Base-by-base conservation (phyloP, 106 monocot genomes). In the Platanthera zijinensis region DNA sequence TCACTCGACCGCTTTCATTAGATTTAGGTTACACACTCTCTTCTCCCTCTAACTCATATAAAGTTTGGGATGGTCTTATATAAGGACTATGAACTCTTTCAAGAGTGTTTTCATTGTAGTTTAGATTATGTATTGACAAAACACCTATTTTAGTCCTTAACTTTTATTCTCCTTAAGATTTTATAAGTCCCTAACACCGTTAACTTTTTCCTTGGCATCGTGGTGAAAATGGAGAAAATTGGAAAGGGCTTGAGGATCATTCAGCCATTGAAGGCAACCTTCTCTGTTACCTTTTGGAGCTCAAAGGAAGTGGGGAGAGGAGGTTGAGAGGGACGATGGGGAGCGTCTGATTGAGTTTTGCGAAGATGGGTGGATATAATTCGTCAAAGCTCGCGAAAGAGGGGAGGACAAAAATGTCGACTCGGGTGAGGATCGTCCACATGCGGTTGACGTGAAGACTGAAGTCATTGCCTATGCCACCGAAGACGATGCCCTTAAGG, bases 401-500 rank as follows among this genome's bases (percentile, higher is more conserved):
- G 85, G 90, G 86, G 76, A 90, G 50, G 51, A 62, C 84, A 48
- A 92, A 52, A 19, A 75, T 82, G 39, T 79, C 72, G 25, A 88
- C 82, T n/a, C 52, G 47, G n/a, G 72, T 80, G 25, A 87, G 81
- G 48, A 56, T 22, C 7, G 61, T 50, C 45, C 75, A 84, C 89
- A 88, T 89, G 21, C 75, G 39, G 74, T 86, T 71, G 61, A 91
- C 79, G 69, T 89, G 75, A 54, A 5, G 8, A 25, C 78, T n/a
- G 72, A 89, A 72, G 39, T 45, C 56, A 53, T 76, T 83, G 69
- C 76, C 52, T 39, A 79, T 51, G 49, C 74, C 52, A 8, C 84
- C 87, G 32, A 53, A 76, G 50, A 91, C 82, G 54, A 95, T 32
- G 48, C 87, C 95, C 18, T 83, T 78, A 0, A 87, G 91, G 49